Percentiles rank a stretch among this genome's conserved stretches.
phyloP scores from a whole-genome alignment of 1,284 basidiomycete species.

The Apiotrichum laibachii region DNA sequence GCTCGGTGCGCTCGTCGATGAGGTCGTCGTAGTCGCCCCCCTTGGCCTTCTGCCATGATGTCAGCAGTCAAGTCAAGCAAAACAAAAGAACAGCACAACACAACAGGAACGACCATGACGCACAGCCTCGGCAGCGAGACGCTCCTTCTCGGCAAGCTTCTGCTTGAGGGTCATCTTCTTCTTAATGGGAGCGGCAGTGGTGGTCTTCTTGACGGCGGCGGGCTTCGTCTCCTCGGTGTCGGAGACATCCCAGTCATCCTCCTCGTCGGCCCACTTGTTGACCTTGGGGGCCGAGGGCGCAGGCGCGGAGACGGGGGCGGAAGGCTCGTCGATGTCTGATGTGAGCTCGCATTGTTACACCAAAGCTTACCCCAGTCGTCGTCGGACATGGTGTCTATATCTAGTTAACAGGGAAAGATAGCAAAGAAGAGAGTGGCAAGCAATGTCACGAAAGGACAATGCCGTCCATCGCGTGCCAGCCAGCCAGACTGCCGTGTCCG shows the following conservation, averaged over 20 bases:
- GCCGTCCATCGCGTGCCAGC: no score
- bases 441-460: neutral
- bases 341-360: neutral
- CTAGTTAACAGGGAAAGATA: neutral
- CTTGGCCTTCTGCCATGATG: constrained; percentile 12
- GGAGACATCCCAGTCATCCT: constrained; percentile 89
- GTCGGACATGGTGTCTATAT: constrained; percentile 34
- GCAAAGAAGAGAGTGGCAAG: neutral
- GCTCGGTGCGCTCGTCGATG: constrained; percentile 63
- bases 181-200: constrained; percentile 64
- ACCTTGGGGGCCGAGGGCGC: constrained; percentile 50
- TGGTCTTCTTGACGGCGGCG: constrained; percentile 63
- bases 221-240: constrained; percentile 63
- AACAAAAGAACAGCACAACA: neutral
- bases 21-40: constrained; percentile 62
- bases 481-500: no score
- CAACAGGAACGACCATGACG: constrained; percentile 10
- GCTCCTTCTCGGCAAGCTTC: constrained; percentile 79
- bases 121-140: constrained; percentile 56
- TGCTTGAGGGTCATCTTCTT: constrained; percentile 87
- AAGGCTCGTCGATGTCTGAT: constrained; percentile 55
- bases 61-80: neutral
- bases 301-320: constrained; percentile 51
- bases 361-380: constrained; percentile 42
- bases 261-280: constrained; percentile 75